Base-by-base conservation (phyloP, 768 basidiomycete species). In the Trametes punicea region DNA sequence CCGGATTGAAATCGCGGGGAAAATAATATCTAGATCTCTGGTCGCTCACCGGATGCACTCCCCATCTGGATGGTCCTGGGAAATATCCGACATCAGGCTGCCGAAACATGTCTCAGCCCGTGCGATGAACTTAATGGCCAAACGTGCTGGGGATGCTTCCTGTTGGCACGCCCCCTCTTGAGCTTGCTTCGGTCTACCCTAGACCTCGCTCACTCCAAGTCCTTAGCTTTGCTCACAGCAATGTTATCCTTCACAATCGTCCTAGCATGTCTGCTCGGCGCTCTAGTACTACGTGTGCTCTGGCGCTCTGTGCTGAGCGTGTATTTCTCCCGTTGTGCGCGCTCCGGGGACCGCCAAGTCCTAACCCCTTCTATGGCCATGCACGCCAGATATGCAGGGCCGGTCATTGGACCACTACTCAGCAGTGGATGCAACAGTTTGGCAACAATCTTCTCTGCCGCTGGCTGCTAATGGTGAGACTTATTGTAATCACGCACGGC, bases 391-490 rank as follows among this genome's bases (percentile, higher is more conserved):
- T 31, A 8, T 55, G 45, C 23, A 47, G 21, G 21, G 46, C 54
- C 8, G 54, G 29, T 15, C 47, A 48, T 29, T 29, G 20, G 5
- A 8, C 36, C 21, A 34, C 25, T 15, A 47, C 38, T 16, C 46
- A 26, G 46, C 18, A 48, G 0, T 47, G 46, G 54, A 30, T 48
- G 7, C 15, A 29, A 26, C 10, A 20, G 39, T 48, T 47, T 18
- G 46, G 54, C 10, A 39, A 5, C 13, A 55, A 31, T 15, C 15
- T 48, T 10, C 27, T 48, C 21, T 29, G 34, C 20, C 46, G 54
- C 15, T 55, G 54, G 54, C 27, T 55, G 9, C 25, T 47, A 20
- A 48, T 40, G 45, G 54, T 48, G 26, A 39, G 46, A n/a, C n/a
- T n/a, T n/a, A n/a, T n/a, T n/a, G n/a, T n/a, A 3, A 18, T 29